Evolutionary conservation across 352 stramenopile genomes (phyloP), one percentile per base, ranked within the genome.

Genomic region (Aphanomyces stellatus): DNA sequence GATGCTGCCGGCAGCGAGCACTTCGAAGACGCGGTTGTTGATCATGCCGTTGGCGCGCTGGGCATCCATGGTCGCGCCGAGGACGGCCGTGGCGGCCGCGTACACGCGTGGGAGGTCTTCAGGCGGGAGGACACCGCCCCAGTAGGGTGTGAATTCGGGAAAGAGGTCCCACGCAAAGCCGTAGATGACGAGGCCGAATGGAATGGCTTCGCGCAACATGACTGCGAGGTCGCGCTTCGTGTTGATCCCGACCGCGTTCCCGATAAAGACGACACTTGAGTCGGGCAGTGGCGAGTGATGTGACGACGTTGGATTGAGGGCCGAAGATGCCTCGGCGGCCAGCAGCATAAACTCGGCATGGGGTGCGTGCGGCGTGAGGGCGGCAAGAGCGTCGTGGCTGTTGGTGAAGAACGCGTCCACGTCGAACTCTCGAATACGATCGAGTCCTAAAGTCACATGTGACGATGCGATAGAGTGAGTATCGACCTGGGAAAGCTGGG

Each of bases 11-110:
- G 69, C 65, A 19, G 71, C 67, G 22, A 78, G 53, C 4, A 57
- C 73, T 57, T 78, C 73, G 51, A 73, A 78, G 8, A 78, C 71
- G 17, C 73, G 67, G 59, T 78, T 78, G 60, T 76, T 78, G 43
- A 76, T 66, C 71, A 76, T 78, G 69, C 73, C 71, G 7, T 43
- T 28, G 19, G 48, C 51, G 30, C 69, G 65, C 63, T 79, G 74
- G 11, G 53, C 43, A 28, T 69, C 53, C 53, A 77, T 76, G 11
- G 71, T 77, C 19, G 69, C 69, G 27, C 61, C 66, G 2, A 79
- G n/a, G 6, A 79, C 66, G 0, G 71, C 65, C 19, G 55, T n/a
- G 13, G 74, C 72, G 4, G 41, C 31, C 15, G 33, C 15, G 53
- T 79, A 77, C 5, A 65, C 55, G 4, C 34, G 19, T 6, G 53